Conservation (phyloP, 169 alveolate genomes). For the Blepharisma undulans region DNA sequence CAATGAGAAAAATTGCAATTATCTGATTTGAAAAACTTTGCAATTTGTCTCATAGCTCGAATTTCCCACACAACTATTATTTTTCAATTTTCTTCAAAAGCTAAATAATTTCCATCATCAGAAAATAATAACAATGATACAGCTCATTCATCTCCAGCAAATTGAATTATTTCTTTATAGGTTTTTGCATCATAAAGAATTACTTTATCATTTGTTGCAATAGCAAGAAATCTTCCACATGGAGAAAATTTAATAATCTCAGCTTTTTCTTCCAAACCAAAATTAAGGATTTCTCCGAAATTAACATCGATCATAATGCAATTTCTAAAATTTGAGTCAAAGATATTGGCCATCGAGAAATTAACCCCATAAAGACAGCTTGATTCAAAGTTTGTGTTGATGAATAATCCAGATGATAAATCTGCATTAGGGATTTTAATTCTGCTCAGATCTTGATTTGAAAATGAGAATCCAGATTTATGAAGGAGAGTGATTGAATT, state of each 20-base stretch:
- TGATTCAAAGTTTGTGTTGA: neutral
- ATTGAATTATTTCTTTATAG: no score
- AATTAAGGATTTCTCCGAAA: neutral
- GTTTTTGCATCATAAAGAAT: no score
- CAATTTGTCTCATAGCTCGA: no score
- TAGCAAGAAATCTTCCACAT: neutral
- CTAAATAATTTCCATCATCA: no score
- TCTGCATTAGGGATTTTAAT: slow-evolving; percentile 7
- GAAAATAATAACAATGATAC: no score
- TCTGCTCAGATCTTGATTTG: neutral
- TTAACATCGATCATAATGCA: neutral
- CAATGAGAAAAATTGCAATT: no score
- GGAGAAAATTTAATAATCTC: neutral
- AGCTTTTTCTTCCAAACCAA: no score
- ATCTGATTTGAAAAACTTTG: no score
- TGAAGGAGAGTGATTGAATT: neutral
- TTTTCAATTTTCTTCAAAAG: no score
- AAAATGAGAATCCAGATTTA: neutral
- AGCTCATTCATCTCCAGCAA: no score
- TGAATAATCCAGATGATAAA: neutral
- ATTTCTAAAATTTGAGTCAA: neutral
- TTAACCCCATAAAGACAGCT: neutral
- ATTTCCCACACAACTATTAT: no score
- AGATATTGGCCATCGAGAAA: neutral
- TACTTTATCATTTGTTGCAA: no score